These are phyloP conservation scores for Casuarina cunninghamiana DNA, from an alignment of 306 rosid genomes.

Conservation along the genomic window DNA sequence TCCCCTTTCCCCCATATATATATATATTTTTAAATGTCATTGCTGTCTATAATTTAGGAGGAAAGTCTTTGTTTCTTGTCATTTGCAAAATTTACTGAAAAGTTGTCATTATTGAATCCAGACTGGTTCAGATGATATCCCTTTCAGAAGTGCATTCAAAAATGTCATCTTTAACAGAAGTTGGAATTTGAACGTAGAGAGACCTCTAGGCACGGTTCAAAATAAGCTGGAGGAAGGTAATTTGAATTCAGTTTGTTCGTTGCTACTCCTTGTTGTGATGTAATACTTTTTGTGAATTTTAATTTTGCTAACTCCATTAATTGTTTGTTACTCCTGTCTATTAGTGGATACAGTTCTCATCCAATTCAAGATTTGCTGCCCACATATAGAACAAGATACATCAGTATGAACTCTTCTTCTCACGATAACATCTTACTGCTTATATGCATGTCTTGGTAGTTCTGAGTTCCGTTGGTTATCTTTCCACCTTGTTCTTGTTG, in stretches of 20 bases:
- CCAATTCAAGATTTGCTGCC: slow-evolving; percentile 82
- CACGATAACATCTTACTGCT: slow-evolving; percentile 10
- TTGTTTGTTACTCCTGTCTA: slow-evolving; percentile 29
- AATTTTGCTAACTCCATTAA: slow-evolving; percentile 22
- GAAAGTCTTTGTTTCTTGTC: slow-evolving; percentile 4
- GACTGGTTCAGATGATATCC: slow-evolving; percentile 83
- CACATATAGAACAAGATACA: slow-evolving; percentile 67
- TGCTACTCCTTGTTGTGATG: not conserved
- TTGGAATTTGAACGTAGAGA: slow-evolving; percentile 37
- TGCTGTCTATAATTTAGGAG: slow-evolving; percentile 18
- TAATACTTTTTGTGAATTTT: slow-evolving; percentile 22
- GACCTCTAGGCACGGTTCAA: slow-evolving; percentile 45
- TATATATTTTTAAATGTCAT: not conserved
- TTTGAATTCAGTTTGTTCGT: slow-evolving; percentile 15
- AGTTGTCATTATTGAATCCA: slow-evolving; percentile 35
- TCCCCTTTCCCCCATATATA: no score
- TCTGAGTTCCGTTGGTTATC: slow-evolving; percentile 14
- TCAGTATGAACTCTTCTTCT: slow-evolving; percentile 49
- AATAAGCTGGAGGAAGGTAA: slow-evolving; percentile 61
- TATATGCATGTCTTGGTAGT: slow-evolving; percentile 8
- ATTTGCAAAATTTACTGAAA: slow-evolving; percentile 30
- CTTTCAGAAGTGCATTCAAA: slow-evolving; percentile 81
- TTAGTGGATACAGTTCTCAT: slow-evolving; percentile 54
- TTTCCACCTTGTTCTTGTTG: slow-evolving; percentile 14
- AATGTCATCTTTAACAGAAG: slow-evolving; percentile 68